Conservation (phyloP, 805 yeast species). For the Saccharomycopsis vini region DNA sequence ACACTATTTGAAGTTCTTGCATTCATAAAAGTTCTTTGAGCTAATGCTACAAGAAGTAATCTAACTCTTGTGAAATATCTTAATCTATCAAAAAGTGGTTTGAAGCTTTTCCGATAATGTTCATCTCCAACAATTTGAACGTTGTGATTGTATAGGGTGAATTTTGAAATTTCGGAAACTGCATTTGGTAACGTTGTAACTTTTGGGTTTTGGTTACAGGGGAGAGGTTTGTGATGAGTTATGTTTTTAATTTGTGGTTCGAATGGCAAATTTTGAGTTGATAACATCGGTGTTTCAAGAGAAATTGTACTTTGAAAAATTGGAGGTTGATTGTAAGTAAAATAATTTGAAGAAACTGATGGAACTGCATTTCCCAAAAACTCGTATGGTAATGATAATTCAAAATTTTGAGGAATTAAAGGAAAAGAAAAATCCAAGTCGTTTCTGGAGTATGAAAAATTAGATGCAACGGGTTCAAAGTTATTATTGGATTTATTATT, state of each 20-base stretch:
- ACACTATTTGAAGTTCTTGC: not conserved
- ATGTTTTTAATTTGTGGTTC: not conserved
- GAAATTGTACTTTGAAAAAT: too few species aligned
- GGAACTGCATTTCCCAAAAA: too few species aligned
- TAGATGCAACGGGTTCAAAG: too few species aligned
- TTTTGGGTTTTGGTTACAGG: not conserved
- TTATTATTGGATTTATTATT: not conserved
- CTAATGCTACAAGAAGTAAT: not conserved
- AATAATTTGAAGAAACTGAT: too few species aligned
- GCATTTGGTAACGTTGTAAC: not conserved
- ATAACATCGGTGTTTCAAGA: too few species aligned
- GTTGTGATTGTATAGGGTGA: not conserved
- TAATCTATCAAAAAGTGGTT: constrained; percentile 6
- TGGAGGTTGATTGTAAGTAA: too few species aligned
- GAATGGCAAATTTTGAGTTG: not conserved
- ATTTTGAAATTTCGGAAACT: not conserved
- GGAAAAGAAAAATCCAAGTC: not conserved
- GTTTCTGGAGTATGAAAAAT: too few species aligned
- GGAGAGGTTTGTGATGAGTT: not conserved
- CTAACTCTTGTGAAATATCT: constrained; percentile 1
- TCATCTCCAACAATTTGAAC: too few species aligned
- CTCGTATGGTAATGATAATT: not conserved
- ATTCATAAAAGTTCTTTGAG: constrained; percentile 1
- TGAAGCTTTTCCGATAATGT: not conserved
- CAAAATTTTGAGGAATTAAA: not conserved